Percentiles rank a stretch among this genome's conserved stretches.
These are phyloP conservation scores for Fusarium lyarnte DNA, from an alignment of 2,329 filamentous ascomycete genomes.

Conservation along the genomic window DNA sequence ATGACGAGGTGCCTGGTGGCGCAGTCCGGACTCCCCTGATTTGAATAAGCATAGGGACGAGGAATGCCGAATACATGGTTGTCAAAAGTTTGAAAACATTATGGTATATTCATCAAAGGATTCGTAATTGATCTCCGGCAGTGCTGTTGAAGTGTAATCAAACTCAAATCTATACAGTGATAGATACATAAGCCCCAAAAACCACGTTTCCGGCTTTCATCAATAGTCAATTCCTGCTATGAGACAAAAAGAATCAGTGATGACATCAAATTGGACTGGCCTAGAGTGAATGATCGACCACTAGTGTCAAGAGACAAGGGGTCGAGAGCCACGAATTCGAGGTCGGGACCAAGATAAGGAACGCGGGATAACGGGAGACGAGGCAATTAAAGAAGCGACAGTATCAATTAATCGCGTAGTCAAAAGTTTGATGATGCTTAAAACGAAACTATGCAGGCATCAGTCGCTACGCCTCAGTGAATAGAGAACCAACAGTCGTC, in stretches of 20 bases:
- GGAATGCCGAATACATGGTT: constrained; percentile 2
- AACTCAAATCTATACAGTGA: not conserved
- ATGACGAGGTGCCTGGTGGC: constrained; percentile 22
- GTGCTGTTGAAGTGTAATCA: not conserved
- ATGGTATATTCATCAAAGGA: not conserved
- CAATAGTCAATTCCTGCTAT: not conserved
- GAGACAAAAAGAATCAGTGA: not conserved
- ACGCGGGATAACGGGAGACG: constrained; percentile 6
- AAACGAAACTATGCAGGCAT: not conserved
- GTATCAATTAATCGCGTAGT: constrained; percentile 6
- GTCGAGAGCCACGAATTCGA: constrained; percentile 27
- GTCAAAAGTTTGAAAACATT: not conserved
- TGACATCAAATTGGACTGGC: constrained; percentile 17
- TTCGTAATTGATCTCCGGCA: not conserved
- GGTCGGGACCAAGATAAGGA: constrained; percentile 35
- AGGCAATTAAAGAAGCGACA: constrained; percentile 17
- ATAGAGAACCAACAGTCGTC: not conserved
- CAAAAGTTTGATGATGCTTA: constrained; percentile 5
- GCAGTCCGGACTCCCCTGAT: constrained; percentile 16
- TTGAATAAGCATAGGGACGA: not conserved
- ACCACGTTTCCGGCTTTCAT: constrained; percentile 10
- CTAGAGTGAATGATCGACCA: constrained; percentile 35
- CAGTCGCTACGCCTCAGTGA: not conserved
- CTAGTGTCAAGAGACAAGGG: constrained; percentile 34
- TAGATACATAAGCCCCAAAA: constrained; percentile 2